Evolutionary conservation across 305 asterid species (phyloP).

Genomic region (Solanum hybrid): DNA sequence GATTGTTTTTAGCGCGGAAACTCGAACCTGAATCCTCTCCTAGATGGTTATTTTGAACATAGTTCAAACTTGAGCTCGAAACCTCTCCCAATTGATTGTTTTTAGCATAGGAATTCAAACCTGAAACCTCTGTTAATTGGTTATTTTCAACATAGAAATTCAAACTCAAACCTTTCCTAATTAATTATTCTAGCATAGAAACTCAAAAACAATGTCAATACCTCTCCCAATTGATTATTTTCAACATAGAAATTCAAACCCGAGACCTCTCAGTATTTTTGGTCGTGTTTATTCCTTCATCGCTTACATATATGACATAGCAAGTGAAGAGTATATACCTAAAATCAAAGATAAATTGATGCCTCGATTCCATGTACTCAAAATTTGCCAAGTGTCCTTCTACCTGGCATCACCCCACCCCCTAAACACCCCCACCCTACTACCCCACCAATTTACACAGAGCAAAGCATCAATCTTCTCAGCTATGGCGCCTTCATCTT

Average conservation of each 20-base stretch:
- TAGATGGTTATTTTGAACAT: too few relatives aligned
- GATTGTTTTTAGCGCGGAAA: not conserved
- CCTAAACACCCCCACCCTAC: not conserved
- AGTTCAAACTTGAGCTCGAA: not conserved
- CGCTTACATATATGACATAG: not conserved
- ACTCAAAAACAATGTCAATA: not conserved
- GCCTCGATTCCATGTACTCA: conserved; percentile 27
- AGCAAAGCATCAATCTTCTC: not conserved
- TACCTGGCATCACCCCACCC: conserved; percentile 40
- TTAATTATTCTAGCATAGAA: too few relatives aligned
- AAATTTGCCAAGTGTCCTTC: conserved; percentile 48
- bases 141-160: not conserved
- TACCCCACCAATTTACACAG: not conserved
- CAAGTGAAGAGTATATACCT: conserved; percentile 22
- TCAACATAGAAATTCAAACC: not conserved
- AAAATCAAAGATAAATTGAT: conserved; percentile 34
- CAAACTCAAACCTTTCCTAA: not conserved
- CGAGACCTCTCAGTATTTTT: not conserved
- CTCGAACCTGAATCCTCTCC: not conserved
- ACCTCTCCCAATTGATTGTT: too few relatives aligned
- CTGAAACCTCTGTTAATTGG: too few relatives aligned
- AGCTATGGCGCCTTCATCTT: conserved; percentile 16
- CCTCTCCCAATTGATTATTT: not conserved
- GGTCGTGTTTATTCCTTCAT: not conserved
- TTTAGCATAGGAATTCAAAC: not conserved